A percentile compares a stretch with the other conserved stretches of the same genome.
phyloP scores from a whole-genome alignment of 805 yeast genomes.

The Starmerella asiatica region DNA sequence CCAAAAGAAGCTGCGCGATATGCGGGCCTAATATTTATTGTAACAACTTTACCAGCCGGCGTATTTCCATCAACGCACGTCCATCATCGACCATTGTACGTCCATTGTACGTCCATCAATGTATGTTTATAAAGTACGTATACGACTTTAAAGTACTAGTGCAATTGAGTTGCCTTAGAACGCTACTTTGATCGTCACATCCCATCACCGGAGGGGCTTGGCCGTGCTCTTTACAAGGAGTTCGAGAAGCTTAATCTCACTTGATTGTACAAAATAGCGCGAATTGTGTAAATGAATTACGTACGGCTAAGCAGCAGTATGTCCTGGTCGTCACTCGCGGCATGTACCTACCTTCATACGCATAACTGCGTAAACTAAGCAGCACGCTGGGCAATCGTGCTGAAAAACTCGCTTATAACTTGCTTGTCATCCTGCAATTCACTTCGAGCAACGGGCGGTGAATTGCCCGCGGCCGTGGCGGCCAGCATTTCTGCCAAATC shows the following conservation, averaged over 20 bases:
- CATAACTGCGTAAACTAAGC: no score
- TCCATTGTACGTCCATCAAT: not conserved
- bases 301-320: no score
- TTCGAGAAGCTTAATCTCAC: no score
- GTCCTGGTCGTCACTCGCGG: no score
- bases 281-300: no score
- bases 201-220: not conserved
- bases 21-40: constrained; percentile 31
- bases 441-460: not conserved
- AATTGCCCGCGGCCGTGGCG: not conserved
- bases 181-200: not conserved
- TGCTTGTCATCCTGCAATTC: constrained; percentile 6
- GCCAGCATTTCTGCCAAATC: not conserved
- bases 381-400: constrained; percentile 5
- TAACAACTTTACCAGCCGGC: no score
- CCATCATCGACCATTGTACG: no score
- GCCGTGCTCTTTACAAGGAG: no score
- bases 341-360: no score
- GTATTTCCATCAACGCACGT: no score
- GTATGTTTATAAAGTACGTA: not conserved
- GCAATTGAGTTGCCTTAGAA: not conserved
- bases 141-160: not conserved
- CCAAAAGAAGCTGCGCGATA: constrained; percentile 48
- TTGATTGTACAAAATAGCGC: no score
- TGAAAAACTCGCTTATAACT: constrained; percentile 14